A percentile compares a stretch with the other conserved stretches of the same genome.
Evolutionary conservation across 2,329 filamentous ascomycete genomes (phyloP).

Genomic region (Ophiostoma sp.): DNA sequence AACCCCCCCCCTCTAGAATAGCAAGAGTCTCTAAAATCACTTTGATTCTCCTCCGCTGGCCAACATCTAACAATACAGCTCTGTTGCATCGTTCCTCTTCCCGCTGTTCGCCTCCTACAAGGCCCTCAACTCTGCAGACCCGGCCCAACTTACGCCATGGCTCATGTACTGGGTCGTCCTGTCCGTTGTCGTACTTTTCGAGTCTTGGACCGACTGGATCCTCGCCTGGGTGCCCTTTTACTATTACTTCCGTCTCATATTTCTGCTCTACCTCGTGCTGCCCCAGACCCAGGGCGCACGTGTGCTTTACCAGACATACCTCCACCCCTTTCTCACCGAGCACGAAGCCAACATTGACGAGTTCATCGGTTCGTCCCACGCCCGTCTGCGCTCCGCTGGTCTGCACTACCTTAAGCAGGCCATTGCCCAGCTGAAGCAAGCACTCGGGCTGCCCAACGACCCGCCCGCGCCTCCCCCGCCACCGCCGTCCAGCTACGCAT

Average conservation of each 20-base stretch:
- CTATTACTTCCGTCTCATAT: constrained; percentile 77
- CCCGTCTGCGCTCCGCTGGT: constrained; percentile 69
- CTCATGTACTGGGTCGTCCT: constrained; percentile 99
- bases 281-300: constrained; percentile 93
- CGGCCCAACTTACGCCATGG: constrained; percentile 89
- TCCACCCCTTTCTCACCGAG: constrained; percentile 81
- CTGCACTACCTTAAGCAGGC: constrained; percentile 67
- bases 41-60: neutral
- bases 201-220: constrained; percentile 84
- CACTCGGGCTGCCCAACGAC: constrained; percentile 69
- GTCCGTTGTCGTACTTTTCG: constrained; percentile 71
- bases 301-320: constrained; percentile 73
- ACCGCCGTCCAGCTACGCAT: constrained; percentile 33
- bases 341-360: constrained; percentile 88
- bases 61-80: constrained; percentile 48
- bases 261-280: constrained; percentile 92
- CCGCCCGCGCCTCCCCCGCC: constrained; percentile 33
- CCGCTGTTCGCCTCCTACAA: constrained; percentile 98
- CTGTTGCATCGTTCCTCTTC: constrained; percentile 82
- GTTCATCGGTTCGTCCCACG: constrained; percentile 77
- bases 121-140: constrained; percentile 87
- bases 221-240: constrained; percentile 91
- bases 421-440: constrained; percentile 65
- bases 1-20: neutral
- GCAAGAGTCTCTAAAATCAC: neutral